A percentile compares a stretch with the other conserved stretches of the same genome.
These are phyloP conservation scores for Vaccinium corymbosum DNA, from an alignment of 148 eudicot species.

Conservation along the genomic window DNA sequence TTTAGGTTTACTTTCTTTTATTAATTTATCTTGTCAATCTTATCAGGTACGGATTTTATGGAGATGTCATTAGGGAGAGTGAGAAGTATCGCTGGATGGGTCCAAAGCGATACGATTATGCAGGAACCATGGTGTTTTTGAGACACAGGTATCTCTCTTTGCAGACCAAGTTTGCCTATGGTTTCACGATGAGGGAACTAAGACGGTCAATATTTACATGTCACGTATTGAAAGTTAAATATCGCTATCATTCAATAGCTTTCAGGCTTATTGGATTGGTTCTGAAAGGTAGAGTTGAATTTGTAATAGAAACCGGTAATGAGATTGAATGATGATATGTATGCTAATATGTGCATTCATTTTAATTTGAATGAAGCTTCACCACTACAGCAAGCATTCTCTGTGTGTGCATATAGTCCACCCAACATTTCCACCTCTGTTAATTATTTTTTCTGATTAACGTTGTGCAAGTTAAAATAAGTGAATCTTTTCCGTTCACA, in stretches of 20 bases:
- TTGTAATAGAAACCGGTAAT: background rate
- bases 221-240: background rate
- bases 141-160: constrained; percentile 62
- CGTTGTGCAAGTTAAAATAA: background rate
- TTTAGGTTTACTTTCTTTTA: constrained; percentile 9
- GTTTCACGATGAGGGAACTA: background rate
- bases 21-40: constrained; percentile 14
- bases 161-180: background rate
- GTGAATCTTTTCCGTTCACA: background rate
- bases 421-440: background rate
- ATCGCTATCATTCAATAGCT: background rate
- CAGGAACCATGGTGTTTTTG: constrained; percentile 89
- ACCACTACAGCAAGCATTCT: background rate
- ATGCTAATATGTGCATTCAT: background rate
- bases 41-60: constrained; percentile 91
- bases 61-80: constrained; percentile 94
- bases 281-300: background rate
- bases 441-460: background rate
- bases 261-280: constrained; percentile 8
- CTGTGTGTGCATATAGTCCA: background rate
- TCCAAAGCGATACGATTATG: constrained; percentile 90
- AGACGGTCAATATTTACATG: background rate
- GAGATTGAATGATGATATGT: constrained; percentile 8
- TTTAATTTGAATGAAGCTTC: background rate
- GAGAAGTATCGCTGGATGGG: constrained; percentile 99